Conservation (phyloP, 2,329 filamentous ascomycete species). For the Xylariaceae sp. region DNA sequence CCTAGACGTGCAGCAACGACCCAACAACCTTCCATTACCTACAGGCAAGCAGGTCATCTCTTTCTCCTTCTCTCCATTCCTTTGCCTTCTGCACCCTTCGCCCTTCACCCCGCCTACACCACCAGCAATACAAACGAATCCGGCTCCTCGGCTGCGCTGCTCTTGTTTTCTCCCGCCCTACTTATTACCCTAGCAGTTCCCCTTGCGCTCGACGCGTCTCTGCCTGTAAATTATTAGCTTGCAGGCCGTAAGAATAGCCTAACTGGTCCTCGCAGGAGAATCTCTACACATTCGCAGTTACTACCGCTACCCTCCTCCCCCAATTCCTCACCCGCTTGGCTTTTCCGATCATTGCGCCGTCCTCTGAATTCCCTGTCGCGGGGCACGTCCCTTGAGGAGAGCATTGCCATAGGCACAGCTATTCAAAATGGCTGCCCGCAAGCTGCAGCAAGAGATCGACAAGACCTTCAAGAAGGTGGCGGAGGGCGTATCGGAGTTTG, state of each 20-base stretch:
- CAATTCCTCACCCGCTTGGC: not conserved
- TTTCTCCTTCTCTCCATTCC: not conserved
- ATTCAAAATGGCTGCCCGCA: slow-evolving; percentile 80
- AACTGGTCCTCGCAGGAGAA: slow-evolving; percentile 2
- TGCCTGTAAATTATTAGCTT: not conserved
- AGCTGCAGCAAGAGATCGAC: slow-evolving; percentile 96
- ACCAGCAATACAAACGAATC: slow-evolving; percentile 2
- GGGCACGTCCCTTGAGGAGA: not conserved
- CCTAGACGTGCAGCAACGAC: not conserved
- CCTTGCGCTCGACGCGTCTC: not conserved
- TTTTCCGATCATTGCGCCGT: not conserved
- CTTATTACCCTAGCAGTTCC: not conserved
- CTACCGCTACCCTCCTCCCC: not conserved
- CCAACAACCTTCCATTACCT: not conserved
- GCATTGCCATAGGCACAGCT: slow-evolving; percentile 19
- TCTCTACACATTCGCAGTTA: not conserved
- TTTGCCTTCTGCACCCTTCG: slow-evolving; percentile 2
- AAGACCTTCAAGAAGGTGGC: slow-evolving; percentile 99
- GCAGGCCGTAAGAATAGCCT: slow-evolving; percentile 3
- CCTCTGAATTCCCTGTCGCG: not conserved
- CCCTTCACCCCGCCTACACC: not conserved
- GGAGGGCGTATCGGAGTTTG: slow-evolving; percentile 88
- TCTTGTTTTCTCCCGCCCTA: not conserved
- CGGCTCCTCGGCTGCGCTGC: not conserved
- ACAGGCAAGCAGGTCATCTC: not conserved